Conservation (phyloP, 2,329 filamentous ascomycete genomes). For the Pestalotiopsis sp. region DNA sequence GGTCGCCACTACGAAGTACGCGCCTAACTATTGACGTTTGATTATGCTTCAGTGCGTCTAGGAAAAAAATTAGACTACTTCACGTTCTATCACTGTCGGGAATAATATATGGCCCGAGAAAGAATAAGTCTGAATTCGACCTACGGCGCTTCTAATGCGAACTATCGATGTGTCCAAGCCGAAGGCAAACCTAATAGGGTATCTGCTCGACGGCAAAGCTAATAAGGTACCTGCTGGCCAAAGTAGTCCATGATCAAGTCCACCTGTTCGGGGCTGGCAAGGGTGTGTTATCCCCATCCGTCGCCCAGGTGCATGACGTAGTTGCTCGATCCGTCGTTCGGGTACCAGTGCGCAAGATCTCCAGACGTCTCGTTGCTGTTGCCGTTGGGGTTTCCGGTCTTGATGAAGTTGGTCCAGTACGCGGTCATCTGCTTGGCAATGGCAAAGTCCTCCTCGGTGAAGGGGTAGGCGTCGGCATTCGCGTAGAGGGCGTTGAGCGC, state of each 20-base stretch:
- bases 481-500: slow-evolving; percentile 29
- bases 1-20: too few relatives aligned
- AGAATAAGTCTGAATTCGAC: too few relatives aligned
- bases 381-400: slow-evolving; percentile 14
- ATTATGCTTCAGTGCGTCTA: too few relatives aligned
- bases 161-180: neutral
- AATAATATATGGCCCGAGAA: too few relatives aligned
- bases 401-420: slow-evolving; percentile 17
- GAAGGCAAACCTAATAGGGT: neutral
- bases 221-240: neutral
- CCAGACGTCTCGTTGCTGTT: neutral
- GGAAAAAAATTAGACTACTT: too few relatives aligned
- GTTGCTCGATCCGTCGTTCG: slow-evolving; percentile 10
- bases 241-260: slow-evolving; percentile 2
- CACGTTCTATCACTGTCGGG: too few relatives aligned
- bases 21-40: too few relatives aligned
- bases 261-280: neutral
- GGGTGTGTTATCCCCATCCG: slow-evolving; percentile 9
- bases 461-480: slow-evolving; percentile 25
- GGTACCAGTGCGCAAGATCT: slow-evolving; percentile 17
- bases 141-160: neutral
- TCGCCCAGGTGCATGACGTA: slow-evolving; percentile 14
- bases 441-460: slow-evolving; percentile 24
- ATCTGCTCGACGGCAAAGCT: neutral
- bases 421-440: slow-evolving; percentile 23